Evolutionary conservation across 2,329 filamentous ascomycete genomes (phyloP).

Genomic region (Beauveria pseudobassiana): DNA sequence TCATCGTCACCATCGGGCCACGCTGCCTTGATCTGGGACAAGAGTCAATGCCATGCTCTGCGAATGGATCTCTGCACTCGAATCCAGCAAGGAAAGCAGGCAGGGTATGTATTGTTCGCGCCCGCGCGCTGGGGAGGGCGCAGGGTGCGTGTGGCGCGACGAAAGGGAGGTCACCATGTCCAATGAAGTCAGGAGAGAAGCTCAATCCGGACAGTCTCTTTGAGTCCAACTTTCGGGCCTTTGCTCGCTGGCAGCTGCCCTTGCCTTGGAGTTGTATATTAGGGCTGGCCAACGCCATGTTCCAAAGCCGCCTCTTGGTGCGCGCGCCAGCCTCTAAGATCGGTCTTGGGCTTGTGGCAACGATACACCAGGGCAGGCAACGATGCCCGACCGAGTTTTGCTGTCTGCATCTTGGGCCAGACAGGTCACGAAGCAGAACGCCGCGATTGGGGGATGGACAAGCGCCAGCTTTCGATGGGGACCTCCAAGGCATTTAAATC

Average conservation of each 20-base stretch:
- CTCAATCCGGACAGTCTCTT: not conserved
- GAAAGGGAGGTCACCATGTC: no score
- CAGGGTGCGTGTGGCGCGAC: no score
- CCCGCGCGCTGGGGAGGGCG: no score
- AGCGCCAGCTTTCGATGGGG: not conserved
- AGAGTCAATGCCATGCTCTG: no score
- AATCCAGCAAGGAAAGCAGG: no score
- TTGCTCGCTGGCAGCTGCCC: no score
- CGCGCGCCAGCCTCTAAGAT: not conserved
- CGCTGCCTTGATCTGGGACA: no score
- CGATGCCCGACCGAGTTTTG: constrained; percentile 1
- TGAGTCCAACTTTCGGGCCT: not conserved
- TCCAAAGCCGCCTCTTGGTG: not conserved
- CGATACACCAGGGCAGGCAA: not conserved
- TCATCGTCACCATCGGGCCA: no score
- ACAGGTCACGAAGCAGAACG: not conserved
- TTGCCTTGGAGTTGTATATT: not conserved
- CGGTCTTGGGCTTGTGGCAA: not conserved
- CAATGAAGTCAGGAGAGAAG: not conserved
- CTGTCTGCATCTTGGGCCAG: not conserved
- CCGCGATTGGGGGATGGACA: not conserved
- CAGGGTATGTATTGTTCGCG: no score
- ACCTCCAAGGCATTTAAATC: not conserved
- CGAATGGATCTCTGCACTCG: no score
- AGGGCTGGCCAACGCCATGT: constrained; percentile 1